A percentile compares a stretch with the other conserved stretches of the same genome.
phyloP scores from a whole-genome alignment of 2,329 filamentous ascomycete species.

The Cordyceps fumosorosea region DNA sequence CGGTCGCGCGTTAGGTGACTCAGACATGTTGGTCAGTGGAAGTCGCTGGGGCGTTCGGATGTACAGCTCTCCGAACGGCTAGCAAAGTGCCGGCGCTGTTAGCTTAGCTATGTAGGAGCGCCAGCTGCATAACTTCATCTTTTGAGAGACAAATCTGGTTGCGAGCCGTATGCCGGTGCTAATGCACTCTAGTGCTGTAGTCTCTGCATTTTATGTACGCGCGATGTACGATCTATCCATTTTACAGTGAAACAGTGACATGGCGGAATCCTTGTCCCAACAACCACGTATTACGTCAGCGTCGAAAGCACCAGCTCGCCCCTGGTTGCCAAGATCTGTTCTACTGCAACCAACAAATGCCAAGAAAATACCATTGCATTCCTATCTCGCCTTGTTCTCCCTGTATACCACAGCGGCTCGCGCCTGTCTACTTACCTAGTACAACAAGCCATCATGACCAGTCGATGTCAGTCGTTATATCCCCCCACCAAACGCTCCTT shows the following conservation, averaged over 20 bases:
- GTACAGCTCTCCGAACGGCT: constrained; percentile 8
- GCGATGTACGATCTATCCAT: too few species aligned
- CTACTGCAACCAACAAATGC: neutral
- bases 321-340: too few species aligned
- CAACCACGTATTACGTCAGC: too few species aligned
- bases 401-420: neutral
- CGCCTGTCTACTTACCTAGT: neutral
- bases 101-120: neutral
- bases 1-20: neutral
- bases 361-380: neutral
- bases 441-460: neutral
- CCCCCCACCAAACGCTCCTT: neutral
- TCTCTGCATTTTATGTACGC: too few species aligned
- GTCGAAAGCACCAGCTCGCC: too few species aligned
- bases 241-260: too few species aligned
- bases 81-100: neutral
- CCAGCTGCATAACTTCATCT: neutral
- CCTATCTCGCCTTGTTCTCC: neutral
- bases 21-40: neutral
- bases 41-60: neutral
- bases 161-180: too few species aligned
- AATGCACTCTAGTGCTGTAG: too few species aligned
- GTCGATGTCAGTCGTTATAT: neutral
- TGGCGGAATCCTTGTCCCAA: too few species aligned
- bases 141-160: too few species aligned